Evolutionary conservation across 305 asterid genomes (phyloP).

Genomic region (Fraxinus dipetala): DNA sequence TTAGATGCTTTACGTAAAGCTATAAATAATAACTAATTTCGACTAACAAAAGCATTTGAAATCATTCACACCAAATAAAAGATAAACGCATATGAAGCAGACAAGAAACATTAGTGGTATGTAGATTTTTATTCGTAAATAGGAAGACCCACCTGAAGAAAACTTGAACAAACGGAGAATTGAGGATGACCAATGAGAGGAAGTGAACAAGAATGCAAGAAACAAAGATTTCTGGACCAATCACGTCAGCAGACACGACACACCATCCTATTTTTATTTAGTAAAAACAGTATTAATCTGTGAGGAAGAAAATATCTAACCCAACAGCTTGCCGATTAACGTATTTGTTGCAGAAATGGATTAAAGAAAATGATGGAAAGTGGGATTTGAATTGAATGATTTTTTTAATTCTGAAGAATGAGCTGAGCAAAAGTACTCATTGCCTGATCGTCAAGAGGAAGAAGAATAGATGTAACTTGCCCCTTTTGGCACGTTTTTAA

Average conservation of each 20-base stretch:
- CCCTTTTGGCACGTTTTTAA: too few relatives aligned
- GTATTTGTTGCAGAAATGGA: neutral
- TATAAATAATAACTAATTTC: neutral
- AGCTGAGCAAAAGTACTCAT: neutral
- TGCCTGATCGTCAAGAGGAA: neutral
- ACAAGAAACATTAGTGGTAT: neutral
- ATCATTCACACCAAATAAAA: neutral
- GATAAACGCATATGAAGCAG: neutral
- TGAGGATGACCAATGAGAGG: neutral
- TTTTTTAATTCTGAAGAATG: neutral
- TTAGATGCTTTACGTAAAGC: conserved; percentile 6
- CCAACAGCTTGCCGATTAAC: neutral
- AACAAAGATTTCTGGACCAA: neutral
- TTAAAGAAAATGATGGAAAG: neutral
- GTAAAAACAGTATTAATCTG: neutral
- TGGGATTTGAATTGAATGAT: neutral
- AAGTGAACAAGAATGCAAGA: neutral
- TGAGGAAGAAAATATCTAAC: neutral
- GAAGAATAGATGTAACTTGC: neutral
- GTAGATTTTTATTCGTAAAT: neutral
- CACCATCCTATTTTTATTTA: neutral
- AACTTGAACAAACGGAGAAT: neutral
- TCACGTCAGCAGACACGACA: neutral
- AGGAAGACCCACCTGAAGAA: neutral
- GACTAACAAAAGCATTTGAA: neutral